These are phyloP conservation scores for Arbutus unedo DNA, from an alignment of 148 eudicot genomes.

Conservation along the genomic window DNA sequence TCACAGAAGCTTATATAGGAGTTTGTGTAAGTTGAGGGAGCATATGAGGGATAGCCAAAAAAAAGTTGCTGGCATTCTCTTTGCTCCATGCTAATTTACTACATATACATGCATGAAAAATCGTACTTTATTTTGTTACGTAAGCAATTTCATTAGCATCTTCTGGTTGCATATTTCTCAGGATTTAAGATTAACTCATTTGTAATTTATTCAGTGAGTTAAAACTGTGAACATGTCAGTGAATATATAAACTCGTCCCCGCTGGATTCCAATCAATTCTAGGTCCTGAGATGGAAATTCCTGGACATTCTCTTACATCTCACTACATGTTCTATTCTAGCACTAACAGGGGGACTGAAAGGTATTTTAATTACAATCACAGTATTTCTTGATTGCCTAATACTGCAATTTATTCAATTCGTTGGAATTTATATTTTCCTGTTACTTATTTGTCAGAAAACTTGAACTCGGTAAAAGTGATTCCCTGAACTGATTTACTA, in stretches of 20 bases:
- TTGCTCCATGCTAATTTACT: not conserved
- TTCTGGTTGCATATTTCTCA: not conserved
- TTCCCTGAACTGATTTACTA: not conserved
- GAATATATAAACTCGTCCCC: too few relatives aligned
- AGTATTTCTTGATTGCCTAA: too few relatives aligned
- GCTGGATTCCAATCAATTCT: not conserved
- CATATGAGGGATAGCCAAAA: not conserved
- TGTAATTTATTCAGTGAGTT: too few relatives aligned
- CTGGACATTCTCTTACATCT: not conserved
- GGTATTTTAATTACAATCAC: too few relatives aligned
- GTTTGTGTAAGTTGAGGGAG: not conserved
- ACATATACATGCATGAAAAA: not conserved
- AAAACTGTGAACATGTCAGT: too few relatives aligned
- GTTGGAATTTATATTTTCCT: too few relatives aligned
- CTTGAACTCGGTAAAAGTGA: not conserved
- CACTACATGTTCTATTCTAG: not conserved
- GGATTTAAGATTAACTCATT: not conserved
- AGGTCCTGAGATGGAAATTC: conserved; percentile 7
- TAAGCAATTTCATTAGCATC: not conserved
- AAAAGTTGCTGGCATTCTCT: conserved; percentile 6
- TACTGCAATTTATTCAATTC: too few relatives aligned
- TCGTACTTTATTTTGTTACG: not conserved
- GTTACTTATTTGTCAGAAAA: not conserved
- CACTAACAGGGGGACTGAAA: not conserved
- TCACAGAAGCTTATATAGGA: not conserved